phyloP scores from a whole-genome alignment of 2,329 filamentous ascomycete genomes.

The Exophiala sideris region DNA sequence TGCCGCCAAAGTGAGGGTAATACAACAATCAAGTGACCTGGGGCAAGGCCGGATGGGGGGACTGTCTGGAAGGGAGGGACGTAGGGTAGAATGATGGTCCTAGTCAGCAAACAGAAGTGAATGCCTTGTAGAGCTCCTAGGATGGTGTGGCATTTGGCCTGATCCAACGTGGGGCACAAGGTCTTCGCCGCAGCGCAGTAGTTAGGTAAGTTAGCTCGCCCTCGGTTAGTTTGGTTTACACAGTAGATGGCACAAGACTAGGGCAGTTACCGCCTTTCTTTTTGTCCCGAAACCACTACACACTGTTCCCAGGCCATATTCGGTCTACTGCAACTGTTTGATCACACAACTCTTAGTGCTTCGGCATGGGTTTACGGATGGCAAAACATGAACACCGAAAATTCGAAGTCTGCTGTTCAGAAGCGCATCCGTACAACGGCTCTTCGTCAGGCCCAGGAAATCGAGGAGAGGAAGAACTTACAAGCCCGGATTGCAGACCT shows the following conservation, averaged over 20 bases:
- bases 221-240: no score
- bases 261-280: no score
- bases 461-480: slow-evolving; percentile 77
- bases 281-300: no score
- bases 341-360: not conserved
- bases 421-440: slow-evolving; percentile 59
- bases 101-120: no score
- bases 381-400: slow-evolving; percentile 12
- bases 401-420: slow-evolving; percentile 12
- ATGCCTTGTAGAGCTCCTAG: no score
- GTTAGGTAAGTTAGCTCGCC: no score
- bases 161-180: no score
- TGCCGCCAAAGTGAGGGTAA: slow-evolving; percentile 21
- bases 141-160: no score
- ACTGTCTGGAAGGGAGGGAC: not conserved
- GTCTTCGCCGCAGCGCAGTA: no score
- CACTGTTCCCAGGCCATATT: no score
- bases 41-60: slow-evolving; percentile 8
- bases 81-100: no score
- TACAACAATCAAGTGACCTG: not conserved
- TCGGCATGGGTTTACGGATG: not conserved
- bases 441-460: slow-evolving; percentile 74
- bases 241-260: no score
- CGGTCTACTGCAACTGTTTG: not conserved
- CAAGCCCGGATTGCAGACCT: slow-evolving; percentile 70